Conservation (phyloP, 2,329 filamentous ascomycete species). For the Xylariaceae sp. region DNA sequence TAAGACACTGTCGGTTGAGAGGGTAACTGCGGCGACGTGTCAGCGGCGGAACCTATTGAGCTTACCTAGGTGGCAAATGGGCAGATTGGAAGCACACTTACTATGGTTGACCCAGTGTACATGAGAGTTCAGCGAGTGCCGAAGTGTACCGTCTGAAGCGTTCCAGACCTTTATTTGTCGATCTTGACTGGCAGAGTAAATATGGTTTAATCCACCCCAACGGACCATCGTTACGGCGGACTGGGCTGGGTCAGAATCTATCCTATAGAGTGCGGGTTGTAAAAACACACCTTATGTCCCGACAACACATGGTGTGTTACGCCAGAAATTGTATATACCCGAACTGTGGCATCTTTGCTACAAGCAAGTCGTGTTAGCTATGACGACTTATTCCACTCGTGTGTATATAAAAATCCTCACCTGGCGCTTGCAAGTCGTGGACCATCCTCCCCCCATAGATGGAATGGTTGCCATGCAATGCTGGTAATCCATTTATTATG, state of each 20-base stretch:
- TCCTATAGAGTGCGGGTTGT: background rate
- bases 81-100: constrained; percentile 13
- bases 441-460: constrained; percentile 76
- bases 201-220: constrained; percentile 88
- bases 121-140: constrained; percentile 81
- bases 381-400: background rate
- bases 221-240: constrained; percentile 87
- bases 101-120: constrained; percentile 94
- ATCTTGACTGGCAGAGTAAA: constrained; percentile 92
- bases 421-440: constrained; percentile 78
- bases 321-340: constrained; percentile 84
- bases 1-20: constrained; percentile 90
- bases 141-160: constrained; percentile 75
- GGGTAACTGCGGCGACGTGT: constrained; percentile 59
- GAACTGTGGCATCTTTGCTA: constrained; percentile 87
- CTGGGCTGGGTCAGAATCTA: constrained; percentile 45
- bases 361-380: constrained; percentile 41
- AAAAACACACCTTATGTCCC: constrained; percentile 68
- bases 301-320: constrained; percentile 82
- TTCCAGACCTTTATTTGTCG: constrained; percentile 78
- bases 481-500: constrained; percentile 90
- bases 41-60: background rate
- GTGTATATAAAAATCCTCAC: constrained; percentile 1
- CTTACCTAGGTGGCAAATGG: background rate
- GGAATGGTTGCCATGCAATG: constrained; percentile 92